Evolutionary conservation across 202 grass and related monocot species (phyloP), one percentile per base, ranked within the genome.

Genomic region (Brachypodium distachyon): DNA sequence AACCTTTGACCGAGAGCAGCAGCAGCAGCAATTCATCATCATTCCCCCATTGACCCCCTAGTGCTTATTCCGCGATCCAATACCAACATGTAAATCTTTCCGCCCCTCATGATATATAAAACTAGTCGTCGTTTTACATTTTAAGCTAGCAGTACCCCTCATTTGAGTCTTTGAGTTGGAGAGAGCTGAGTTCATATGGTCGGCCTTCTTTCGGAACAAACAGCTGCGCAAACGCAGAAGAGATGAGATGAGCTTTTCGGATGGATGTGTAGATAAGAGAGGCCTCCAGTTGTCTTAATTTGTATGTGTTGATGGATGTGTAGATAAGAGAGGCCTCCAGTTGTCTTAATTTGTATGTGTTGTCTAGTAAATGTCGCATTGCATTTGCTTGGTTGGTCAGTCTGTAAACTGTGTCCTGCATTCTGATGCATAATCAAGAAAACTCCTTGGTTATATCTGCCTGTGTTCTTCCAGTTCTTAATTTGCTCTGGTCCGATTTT

Each of bases 1-100:
- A 9, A 92, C 86, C 64, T 83, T 93, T 28, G 90, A 83, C 73
- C 93, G 81, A 97, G 60, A 22, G 40, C 33, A 21, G 17, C 47
- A 16, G 21, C 21, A 51, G n/a, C 48, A 51, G 8, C 48, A 51
- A 78, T 61, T 75, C 31, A 12, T n/a, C 66, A 42, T 50, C 46
- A 77, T 76, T n/a, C n/a, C 19, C 55, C 55, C 63, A 48, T 57
- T 80, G 83, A 85, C 57, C 83, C 57, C 83, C 69, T 74, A 47
- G 70, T 47, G 62, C 32, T 38, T 40, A 21, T 0, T 12, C 61
- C 57, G 17, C 19, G 4, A 19, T 0, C 48, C 56, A 4, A 43
- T 5, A 69, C n/a, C 59, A 72, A 74, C 75, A 12, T 83, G 85
- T 87, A 87, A 73, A 83, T 79, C n/a, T 83, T 76, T 37, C 61